These are phyloP conservation scores for Cyberlindnera maritima DNA, from an alignment of 805 yeast genomes.

Conservation along the genomic window DNA sequence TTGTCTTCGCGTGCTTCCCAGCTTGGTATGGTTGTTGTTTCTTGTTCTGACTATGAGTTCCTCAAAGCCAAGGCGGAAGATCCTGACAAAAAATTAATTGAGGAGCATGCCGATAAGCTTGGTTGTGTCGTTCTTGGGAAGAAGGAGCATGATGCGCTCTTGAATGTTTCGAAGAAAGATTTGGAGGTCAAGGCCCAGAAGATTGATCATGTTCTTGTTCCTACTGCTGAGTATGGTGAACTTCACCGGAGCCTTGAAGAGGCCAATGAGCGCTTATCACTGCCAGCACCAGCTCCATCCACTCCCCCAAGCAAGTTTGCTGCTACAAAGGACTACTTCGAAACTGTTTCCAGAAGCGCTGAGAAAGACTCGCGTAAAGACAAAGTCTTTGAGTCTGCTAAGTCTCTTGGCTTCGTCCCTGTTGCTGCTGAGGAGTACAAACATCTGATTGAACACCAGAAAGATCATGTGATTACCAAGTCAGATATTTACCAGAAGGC, in stretches of 20 bases:
- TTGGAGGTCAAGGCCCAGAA: conserved; percentile 30
- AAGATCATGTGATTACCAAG: conserved; percentile 30
- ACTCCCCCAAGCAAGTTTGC: conserved; percentile 30
- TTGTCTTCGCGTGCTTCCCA: conserved; percentile 8
- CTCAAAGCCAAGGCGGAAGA: conserved; percentile 23
- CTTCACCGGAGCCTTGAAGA: neutral
- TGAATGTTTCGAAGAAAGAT: conserved; percentile 29
- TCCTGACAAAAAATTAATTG: conserved; percentile 23
- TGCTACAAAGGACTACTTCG: conserved; percentile 35
- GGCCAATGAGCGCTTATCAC: neutral
- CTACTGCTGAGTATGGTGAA: conserved; percentile 20
- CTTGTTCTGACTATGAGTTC: conserved; percentile 24
- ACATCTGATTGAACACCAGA: conserved; percentile 29
- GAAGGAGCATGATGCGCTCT: conserved; percentile 26
- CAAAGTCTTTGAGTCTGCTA: conserved; percentile 32
- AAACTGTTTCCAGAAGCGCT: conserved; percentile 30
- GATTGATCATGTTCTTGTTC: conserved; percentile 29
- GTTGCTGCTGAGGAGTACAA: conserved; percentile 34
- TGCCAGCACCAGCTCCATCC: conserved; percentile 6
- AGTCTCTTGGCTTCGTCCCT: conserved; percentile 33
- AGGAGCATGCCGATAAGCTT: conserved; percentile 15
- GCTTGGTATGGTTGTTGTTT: conserved; percentile 11
- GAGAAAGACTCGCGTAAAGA: conserved; percentile 26
- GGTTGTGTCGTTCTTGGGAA: conserved; percentile 25
- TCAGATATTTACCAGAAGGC: conserved; percentile 35